phyloP scores from a whole-genome alignment of 805 yeast species.

The Wickerhamomyces rabaulensis region DNA sequence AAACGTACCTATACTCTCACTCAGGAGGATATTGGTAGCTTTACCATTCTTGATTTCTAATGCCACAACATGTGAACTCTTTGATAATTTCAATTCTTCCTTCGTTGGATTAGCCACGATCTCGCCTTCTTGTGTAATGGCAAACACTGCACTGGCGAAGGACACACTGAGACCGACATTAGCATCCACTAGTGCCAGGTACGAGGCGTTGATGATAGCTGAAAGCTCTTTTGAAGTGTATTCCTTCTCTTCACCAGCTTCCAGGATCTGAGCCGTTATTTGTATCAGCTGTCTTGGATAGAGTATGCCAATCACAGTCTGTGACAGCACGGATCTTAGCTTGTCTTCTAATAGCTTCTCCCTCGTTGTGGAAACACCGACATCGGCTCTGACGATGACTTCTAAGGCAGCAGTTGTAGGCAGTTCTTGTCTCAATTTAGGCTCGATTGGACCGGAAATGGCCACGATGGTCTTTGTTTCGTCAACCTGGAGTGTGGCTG shows the following conservation, averaged over 20 bases:
- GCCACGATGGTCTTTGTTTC: slow-evolving; percentile 61
- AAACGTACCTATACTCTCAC: slow-evolving; percentile 73
- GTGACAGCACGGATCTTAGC: slow-evolving; percentile 53
- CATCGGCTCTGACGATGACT: slow-evolving; percentile 70
- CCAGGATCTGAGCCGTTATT: slow-evolving; percentile 59
- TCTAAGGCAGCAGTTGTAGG: slow-evolving; percentile 78
- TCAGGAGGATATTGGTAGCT: slow-evolving; percentile 52
- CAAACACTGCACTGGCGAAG: slow-evolving; percentile 52
- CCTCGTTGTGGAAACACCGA: slow-evolving; percentile 68
- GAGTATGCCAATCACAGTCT: slow-evolving; percentile 52
- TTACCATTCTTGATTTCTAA: slow-evolving; percentile 47
- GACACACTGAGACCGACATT: slow-evolving; percentile 66
- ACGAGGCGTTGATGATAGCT: slow-evolving; percentile 55
- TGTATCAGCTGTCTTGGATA: slow-evolving; percentile 81
- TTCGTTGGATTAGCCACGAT: slow-evolving; percentile 41
- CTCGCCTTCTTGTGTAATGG: slow-evolving; percentile 28
- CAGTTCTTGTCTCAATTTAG: slow-evolving; percentile 73
- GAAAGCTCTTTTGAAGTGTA: slow-evolving; percentile 21
- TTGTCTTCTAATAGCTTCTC: slow-evolving; percentile 76
- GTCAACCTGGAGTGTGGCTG: slow-evolving; percentile 52
- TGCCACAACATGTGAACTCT: slow-evolving; percentile 63
- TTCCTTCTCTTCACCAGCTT: slow-evolving; percentile 40
- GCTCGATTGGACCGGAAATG: slow-evolving; percentile 89
- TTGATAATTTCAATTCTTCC: slow-evolving; percentile 35
- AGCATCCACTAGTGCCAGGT: slow-evolving; percentile 74